phyloP scores from a whole-genome alignment of 2,329 filamentous ascomycete genomes.

The Elsinoe arachidis region DNA sequence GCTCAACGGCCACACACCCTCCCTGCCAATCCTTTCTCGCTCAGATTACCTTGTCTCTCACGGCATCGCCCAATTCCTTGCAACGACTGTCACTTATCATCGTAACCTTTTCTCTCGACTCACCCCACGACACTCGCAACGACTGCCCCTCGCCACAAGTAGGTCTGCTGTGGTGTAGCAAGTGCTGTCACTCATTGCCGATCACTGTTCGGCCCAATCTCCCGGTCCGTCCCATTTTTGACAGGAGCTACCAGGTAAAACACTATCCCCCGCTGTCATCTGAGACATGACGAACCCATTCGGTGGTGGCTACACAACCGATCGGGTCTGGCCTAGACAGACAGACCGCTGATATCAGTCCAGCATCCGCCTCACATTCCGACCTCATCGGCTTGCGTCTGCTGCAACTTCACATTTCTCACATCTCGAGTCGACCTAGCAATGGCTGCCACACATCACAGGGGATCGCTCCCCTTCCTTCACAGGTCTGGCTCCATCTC shows the following conservation, averaged over 20 bases:
- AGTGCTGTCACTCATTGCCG: background rate
- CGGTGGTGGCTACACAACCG: background rate
- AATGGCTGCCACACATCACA: conserved; percentile 11
- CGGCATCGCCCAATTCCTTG: conserved; percentile 6
- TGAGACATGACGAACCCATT: conserved; percentile 13
- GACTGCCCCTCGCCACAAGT: background rate
- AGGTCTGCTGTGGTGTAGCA: background rate
- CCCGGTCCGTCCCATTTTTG: conserved; percentile 7
- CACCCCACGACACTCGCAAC: background rate
- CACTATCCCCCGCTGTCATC: conserved; percentile 6
- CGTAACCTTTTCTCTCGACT: background rate
- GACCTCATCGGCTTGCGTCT: background rate
- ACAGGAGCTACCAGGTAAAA: conserved; percentile 11
- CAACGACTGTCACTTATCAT: background rate
- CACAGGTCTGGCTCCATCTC: conserved; percentile 8
- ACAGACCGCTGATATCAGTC: conserved; percentile 8
- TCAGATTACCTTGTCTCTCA: conserved; percentile 7
- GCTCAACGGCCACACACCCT: conserved; percentile 6
- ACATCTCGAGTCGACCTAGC: background rate
- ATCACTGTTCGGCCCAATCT: conserved; percentile 8
- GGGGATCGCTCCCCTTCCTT: conserved; percentile 12
- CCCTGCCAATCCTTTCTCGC: conserved; percentile 2
- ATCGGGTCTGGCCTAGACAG: background rate
- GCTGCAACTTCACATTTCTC: conserved; percentile 1
- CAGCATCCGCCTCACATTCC: background rate